Base-by-base conservation (phyloP, 352 stramenopile species). In the Phytophthora capsici region DNA sequence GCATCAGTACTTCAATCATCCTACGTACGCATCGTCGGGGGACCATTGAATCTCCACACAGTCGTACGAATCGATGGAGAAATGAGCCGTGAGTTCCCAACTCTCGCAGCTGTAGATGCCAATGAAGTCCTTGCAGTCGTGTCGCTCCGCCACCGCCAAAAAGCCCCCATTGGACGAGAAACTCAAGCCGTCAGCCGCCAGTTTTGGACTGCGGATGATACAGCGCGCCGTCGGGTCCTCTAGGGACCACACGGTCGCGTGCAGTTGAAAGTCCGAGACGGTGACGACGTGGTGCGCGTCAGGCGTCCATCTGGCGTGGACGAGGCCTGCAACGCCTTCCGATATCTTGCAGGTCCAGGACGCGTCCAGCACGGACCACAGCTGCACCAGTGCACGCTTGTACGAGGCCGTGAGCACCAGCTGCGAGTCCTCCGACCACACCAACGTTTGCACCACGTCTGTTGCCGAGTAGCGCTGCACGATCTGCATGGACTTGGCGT, bases 61-160 rank as follows among this genome's bases (percentile, higher is more conserved):
- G 67, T 95, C 87, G 63, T 95, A 95, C 58, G 82, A 94, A 19
- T 91, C 83, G 12, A 91, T 52, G 2, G 83, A 43, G 52, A 94
- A 95, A 54, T 94, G 87, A 0, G 71, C 53, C 3, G 82, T 77
- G 5, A 94, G 63, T 28, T 94, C 84, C 87, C 87, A 95, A 13
- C 70, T 75, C 49, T 82, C 84, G 38, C 83, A 90, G 54, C 73
- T 82, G 70, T 95, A 95, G 47, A 95, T 73, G 4, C 84, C 85
- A 23, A 95, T 61, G 17, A 86, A 90, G 37, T 95, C 87, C 78
- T 93, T 95, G 76, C 87, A 91, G 28, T 93, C 85, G 8, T 87
- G 75, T 12, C 87, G 80, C 58, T 95, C 87, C 4, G 68, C 78
- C 6, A 95, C 82, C 4, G 84, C 85, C 14, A 95, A 57, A 9